Conservation (phyloP, 202 grass and related monocot species). For the Eragrostis tef region DNA sequence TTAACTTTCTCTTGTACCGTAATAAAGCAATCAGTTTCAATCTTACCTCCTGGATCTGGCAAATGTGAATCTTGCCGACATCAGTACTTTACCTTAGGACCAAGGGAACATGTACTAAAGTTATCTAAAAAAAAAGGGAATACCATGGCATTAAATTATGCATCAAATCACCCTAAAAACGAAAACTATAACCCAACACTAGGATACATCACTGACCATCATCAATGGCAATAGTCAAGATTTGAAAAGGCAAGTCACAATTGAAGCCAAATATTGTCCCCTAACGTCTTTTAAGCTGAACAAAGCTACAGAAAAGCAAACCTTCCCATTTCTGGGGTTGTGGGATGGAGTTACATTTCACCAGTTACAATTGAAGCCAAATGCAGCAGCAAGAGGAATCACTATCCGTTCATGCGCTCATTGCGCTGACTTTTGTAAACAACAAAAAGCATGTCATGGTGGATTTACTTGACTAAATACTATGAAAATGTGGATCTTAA, state of each 20-base stretch:
- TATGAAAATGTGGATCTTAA: constrained; percentile 31
- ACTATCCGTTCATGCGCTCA: constrained; percentile 32
- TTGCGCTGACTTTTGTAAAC: constrained; percentile 41
- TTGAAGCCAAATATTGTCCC: background rate
- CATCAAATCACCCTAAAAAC: background rate
- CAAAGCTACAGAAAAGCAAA: constrained; percentile 40
- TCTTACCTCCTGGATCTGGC: constrained; percentile 43
- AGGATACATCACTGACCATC: background rate
- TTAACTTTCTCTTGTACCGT: background rate
- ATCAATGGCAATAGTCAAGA: background rate
- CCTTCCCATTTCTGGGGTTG: constrained; percentile 44
- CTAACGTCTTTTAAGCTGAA: background rate
- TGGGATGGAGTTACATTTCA: too few species aligned
- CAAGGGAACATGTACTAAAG: constrained; percentile 1
- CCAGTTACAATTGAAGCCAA: constrained; percentile 26
- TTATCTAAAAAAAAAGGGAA: too few species aligned
- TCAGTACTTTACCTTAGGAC: constrained; percentile 32
- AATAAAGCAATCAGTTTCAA: constrained; percentile 24
- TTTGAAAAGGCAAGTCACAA: background rate
- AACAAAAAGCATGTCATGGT: background rate
- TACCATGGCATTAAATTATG: constrained; percentile 12
- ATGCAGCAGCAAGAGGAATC: constrained; percentile 39
- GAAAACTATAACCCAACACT: background rate
- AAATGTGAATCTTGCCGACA: constrained; percentile 35
- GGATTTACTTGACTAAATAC: background rate